Conservation (phyloP, 768 basidiomycete species). For the Lanmaoa rubissima region DNA sequence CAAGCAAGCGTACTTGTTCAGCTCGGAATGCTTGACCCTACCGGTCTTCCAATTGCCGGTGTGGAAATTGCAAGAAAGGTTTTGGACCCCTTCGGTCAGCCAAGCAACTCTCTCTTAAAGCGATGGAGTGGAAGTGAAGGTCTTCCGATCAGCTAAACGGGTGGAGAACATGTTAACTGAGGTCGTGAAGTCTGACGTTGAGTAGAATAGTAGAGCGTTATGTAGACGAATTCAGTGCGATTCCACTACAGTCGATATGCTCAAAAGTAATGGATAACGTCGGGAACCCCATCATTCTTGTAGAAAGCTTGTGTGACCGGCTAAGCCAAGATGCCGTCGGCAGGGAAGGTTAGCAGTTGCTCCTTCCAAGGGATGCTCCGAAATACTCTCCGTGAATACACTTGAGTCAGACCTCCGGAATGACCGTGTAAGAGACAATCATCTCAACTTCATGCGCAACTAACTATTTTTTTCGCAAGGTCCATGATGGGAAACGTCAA, state of each 20-base stretch:
- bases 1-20: constrained; percentile 48
- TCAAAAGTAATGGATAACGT: no score
- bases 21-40: constrained; percentile 37
- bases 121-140: constrained; percentile 39
- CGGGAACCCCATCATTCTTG: no score
- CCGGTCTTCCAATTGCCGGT: constrained; percentile 37
- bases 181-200: background rate
- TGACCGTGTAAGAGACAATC: no score
- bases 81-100: constrained; percentile 40
- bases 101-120: constrained; percentile 38
- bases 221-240: background rate
- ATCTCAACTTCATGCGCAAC: background rate
- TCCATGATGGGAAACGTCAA: no score
- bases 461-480: background rate
- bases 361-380: no score
- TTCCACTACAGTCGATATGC: background rate
- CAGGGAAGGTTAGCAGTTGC: no score
- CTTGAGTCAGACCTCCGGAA: no score
- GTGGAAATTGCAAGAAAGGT: constrained; percentile 41
- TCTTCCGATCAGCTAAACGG: constrained; percentile 26
- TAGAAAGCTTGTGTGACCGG: no score
- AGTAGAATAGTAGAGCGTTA: background rate
- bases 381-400: no score
- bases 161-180: background rate
- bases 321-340: no score